Percentiles rank a stretch among this genome's conserved stretches.
phyloP scores from a whole-genome alignment of 2,329 filamentous ascomycete species.

The Penicillium sp. region DNA sequence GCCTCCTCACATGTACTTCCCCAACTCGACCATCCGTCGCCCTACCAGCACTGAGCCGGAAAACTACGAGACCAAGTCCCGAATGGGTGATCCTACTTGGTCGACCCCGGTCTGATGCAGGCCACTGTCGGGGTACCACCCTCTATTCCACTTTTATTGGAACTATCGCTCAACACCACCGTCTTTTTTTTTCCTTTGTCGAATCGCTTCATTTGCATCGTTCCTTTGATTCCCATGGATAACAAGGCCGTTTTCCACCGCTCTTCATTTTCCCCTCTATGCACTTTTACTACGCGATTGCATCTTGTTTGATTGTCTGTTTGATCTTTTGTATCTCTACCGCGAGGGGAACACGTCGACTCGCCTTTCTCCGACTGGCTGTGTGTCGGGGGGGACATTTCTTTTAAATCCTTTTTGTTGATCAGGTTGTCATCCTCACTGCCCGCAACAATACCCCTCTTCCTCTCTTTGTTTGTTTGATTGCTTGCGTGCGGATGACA shows the following conservation, averaged over 20 bases:
- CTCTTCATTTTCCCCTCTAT: slow-evolving; percentile 15
- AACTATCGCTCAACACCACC: neutral
- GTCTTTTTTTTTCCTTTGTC: slow-evolving; percentile 26
- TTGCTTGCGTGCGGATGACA: slow-evolving; percentile 25
- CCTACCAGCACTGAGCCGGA: slow-evolving; percentile 75
- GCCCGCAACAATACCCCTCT: neutral
- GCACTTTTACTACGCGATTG: neutral
- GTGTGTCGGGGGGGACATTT: slow-evolving; percentile 2
- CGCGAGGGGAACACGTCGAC: neutral
- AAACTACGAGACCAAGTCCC: slow-evolving; percentile 63
- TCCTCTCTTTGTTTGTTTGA: slow-evolving; percentile 20
- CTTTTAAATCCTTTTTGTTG: slow-evolving; percentile 12
- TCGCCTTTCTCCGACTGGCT: slow-evolving; percentile 3
- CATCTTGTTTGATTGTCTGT: slow-evolving; percentile 16
- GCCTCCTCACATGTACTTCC: slow-evolving; percentile 70
- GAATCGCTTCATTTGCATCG: slow-evolving; percentile 23
- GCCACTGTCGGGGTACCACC: slow-evolving; percentile 4
- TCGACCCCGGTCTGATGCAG: slow-evolving; percentile 36
- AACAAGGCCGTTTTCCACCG: slow-evolving; percentile 16
- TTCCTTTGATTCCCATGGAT: slow-evolving; percentile 27
- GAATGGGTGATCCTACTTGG: slow-evolving; percentile 39
- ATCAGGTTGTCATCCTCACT: slow-evolving; percentile 16
- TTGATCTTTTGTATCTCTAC: slow-evolving; percentile 17
- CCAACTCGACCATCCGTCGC: slow-evolving; percentile 66
- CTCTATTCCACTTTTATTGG: slow-evolving; percentile 19